Evolutionary conservation across 2,329 filamentous ascomycete species (phyloP).

Genomic region (Diaporthe amygdali): DNA sequence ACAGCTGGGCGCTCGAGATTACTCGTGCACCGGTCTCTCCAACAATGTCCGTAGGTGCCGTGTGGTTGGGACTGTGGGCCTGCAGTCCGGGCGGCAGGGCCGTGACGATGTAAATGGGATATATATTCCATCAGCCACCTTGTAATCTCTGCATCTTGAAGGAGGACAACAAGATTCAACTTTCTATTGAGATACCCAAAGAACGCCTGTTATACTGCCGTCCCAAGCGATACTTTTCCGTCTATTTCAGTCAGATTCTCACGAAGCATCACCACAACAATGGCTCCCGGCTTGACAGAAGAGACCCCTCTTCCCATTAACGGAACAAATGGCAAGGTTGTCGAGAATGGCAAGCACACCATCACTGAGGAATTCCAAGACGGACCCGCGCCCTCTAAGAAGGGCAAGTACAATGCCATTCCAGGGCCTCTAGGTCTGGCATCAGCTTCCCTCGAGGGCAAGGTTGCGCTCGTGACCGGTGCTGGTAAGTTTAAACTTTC

Average conservation of each 20-base stretch:
- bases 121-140: slow-evolving; percentile 1
- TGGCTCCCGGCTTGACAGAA: slow-evolving; percentile 20
- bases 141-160: not conserved
- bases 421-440: slow-evolving; percentile 44
- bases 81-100: not conserved
- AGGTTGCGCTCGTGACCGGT: slow-evolving; percentile 44
- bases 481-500: slow-evolving; percentile 39
- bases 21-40: slow-evolving; percentile 20
- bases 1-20: not conserved
- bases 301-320: slow-evolving; percentile 7
- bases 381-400: slow-evolving; percentile 22
- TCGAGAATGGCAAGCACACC: slow-evolving; percentile 19
- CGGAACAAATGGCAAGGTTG: not conserved
- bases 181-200: not conserved
- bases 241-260: not conserved
- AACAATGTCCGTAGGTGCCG: slow-evolving; percentile 24
- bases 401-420: slow-evolving; percentile 42
- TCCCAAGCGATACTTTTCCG: not conserved
- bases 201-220: not conserved
- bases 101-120: not conserved
- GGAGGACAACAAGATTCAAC: not conserved
- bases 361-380: slow-evolving; percentile 25
- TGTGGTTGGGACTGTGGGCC: not conserved
- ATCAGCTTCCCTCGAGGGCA: slow-evolving; percentile 44
- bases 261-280: slow-evolving; percentile 4